phyloP scores from a whole-genome alignment of 345 rosid species.

The Dovyalis caffra region DNA sequence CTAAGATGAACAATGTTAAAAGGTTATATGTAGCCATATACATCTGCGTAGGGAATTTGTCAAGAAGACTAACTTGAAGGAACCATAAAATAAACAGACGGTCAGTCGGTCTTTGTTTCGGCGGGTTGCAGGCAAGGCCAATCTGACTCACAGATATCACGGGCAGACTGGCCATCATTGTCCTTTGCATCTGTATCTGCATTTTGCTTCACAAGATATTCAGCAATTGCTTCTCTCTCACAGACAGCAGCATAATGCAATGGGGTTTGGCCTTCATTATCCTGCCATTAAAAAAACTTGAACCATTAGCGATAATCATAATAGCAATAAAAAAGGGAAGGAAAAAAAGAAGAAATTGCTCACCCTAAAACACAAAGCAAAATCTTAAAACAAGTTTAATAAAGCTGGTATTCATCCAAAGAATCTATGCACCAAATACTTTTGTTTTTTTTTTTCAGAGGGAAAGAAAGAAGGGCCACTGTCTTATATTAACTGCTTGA shows the following conservation, averaged over 20 bases:
- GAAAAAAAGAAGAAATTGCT: neutral
- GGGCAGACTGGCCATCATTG: slow-evolving; percentile 60
- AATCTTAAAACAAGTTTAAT: neutral
- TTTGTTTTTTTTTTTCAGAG: no score
- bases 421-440: neutral
- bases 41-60: slow-evolving; percentile 31
- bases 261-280: slow-evolving; percentile 90
- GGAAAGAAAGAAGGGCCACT: neutral
- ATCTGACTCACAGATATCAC: slow-evolving; percentile 55
- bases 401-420: neutral
- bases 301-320: slow-evolving; percentile 5
- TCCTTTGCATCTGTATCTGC: slow-evolving; percentile 65
- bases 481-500: neutral
- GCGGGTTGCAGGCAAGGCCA: slow-evolving; percentile 68
- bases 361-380: neutral
- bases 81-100: neutral
- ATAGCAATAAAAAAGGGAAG: neutral
- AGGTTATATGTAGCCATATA: slow-evolving; percentile 33
- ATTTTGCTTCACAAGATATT: slow-evolving; percentile 73
- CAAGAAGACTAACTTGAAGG: slow-evolving; percentile 8
- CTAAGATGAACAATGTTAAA: neutral
- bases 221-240: slow-evolving; percentile 73
- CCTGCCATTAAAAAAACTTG: slow-evolving; percentile 40
- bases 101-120: slow-evolving; percentile 9
- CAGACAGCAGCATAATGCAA: slow-evolving; percentile 92